Conservation (phyloP, 1,284 basidiomycete species). For the Cerioporus squamosus region DNA sequence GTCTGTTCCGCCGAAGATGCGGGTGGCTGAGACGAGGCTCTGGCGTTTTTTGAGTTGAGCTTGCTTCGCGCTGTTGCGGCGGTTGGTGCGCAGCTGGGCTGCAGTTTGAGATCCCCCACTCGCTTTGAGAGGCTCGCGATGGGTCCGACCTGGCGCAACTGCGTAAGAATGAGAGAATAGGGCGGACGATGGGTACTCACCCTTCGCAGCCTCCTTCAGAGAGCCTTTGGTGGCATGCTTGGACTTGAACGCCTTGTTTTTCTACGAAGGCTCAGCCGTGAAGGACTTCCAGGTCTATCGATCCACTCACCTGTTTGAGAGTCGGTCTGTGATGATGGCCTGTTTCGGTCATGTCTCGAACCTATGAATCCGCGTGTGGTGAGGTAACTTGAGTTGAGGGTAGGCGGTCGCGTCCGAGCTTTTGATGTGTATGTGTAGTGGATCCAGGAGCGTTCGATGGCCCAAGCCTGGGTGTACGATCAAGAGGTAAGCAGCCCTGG, state of each 20-base stretch:
- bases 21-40: conserved; percentile 68
- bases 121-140: conserved; percentile 57
- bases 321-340: conserved; percentile 73
- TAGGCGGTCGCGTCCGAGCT: background rate
- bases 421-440: no score
- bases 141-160: conserved; percentile 5
- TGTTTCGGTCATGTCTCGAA: conserved; percentile 15
- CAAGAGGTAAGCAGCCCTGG: no score
- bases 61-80: conserved; percentile 84
- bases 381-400: no score
- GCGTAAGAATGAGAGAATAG: background rate
- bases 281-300: background rate
- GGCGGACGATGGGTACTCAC: conserved; percentile 40
- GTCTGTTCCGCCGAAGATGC: conserved; percentile 77
- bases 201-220: conserved; percentile 83
- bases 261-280: conserved; percentile 42
- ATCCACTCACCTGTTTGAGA: conserved; percentile 77
- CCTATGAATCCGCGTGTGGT: background rate
- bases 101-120: conserved; percentile 43
- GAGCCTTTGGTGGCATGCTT: conserved; percentile 86
- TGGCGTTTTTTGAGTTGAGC: conserved; percentile 73
- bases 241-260: conserved; percentile 91
- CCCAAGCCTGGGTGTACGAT: no score
- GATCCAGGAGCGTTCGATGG: no score
- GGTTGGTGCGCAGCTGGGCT: conserved; percentile 68